Evolutionary conservation across 2,329 filamentous ascomycete species (phyloP).

Genomic region (Aspergillus niger): DNA sequence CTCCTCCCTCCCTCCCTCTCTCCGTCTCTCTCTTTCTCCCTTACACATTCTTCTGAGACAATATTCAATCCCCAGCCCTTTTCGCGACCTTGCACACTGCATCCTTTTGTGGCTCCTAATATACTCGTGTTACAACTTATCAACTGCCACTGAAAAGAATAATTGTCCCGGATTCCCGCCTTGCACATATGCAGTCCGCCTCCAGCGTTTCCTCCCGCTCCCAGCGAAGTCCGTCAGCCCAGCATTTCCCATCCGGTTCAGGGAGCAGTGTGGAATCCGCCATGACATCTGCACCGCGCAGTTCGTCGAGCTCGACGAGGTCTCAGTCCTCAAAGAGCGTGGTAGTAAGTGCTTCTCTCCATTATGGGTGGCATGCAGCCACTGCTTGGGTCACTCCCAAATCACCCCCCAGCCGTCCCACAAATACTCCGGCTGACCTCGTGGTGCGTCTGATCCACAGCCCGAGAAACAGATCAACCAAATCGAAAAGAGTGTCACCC

Average conservation of each 20-base stretch:
- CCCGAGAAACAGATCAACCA: constrained; percentile 80
- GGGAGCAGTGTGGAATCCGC: constrained; percentile 51
- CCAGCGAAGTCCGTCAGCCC: constrained; percentile 52
- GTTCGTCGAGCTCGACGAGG: constrained; percentile 67
- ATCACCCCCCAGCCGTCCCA: background rate
- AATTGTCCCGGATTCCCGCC: constrained; percentile 5
- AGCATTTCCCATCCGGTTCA: constrained; percentile 34
- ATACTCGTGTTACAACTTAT: background rate
- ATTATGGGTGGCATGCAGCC: background rate
- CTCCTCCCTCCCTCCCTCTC: too few relatives aligned
- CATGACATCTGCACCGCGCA: constrained; percentile 62
- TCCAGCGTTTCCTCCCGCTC: constrained; percentile 31
- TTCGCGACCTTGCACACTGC: constrained; percentile 14
- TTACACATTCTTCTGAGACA: constrained; percentile 17
- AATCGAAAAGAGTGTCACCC: constrained; percentile 98
- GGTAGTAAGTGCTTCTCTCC: constrained; percentile 56
- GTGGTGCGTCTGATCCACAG: constrained; percentile 43
- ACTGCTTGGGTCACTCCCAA: background rate
- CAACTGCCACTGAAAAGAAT: background rate
- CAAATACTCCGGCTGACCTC: constrained; percentile 14
- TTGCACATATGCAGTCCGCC: constrained; percentile 26
- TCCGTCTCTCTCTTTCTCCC: constrained; percentile 10
- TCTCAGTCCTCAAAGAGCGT: constrained; percentile 58
- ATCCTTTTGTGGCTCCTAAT: constrained; percentile 12
- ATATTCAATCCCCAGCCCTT: constrained; percentile 16